Conservation (phyloP, 768 basidiomycete species). For the Albatrellus ellisii region DNA sequence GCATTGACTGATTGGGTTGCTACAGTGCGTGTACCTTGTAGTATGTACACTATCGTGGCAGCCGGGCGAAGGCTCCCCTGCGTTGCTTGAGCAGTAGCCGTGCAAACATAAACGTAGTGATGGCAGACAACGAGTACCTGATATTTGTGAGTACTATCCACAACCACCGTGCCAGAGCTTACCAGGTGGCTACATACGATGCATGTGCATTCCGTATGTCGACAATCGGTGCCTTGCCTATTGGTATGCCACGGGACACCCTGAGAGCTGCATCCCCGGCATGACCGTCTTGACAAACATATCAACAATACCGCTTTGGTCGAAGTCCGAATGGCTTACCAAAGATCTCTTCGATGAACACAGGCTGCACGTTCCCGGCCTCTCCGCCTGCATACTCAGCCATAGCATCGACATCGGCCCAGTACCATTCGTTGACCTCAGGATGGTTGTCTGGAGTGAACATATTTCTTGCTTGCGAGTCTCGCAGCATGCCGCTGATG, state of each 20-base stretch:
- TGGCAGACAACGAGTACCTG: slow-evolving; percentile 83
- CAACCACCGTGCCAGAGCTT: slow-evolving; percentile 11
- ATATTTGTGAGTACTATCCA: background rate
- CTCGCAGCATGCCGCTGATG: slow-evolving; percentile 79
- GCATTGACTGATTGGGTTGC: too few species aligned
- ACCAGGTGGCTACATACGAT: slow-evolving; percentile 96
- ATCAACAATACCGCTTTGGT: background rate
- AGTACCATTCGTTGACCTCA: slow-evolving; percentile 77
- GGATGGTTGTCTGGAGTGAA: slow-evolving; percentile 90
- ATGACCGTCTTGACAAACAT: slow-evolving; percentile 56
- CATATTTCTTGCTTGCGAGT: slow-evolving; percentile 52
- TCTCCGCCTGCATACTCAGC: slow-evolving; percentile 66
- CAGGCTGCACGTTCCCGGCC: slow-evolving; percentile 63
- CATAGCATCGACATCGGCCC: slow-evolving; percentile 78
- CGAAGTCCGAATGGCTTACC: slow-evolving; percentile 33
- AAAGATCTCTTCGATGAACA: slow-evolving; percentile 85
- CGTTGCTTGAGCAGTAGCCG: slow-evolving; percentile 51
- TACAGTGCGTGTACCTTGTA: too few species aligned
- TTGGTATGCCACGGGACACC: slow-evolving; percentile 61
- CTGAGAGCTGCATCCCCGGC: slow-evolving; percentile 54
- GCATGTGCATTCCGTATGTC: slow-evolving; percentile 90
- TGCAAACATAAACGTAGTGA: slow-evolving; percentile 76
- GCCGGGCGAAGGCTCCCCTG: slow-evolving; percentile 27
- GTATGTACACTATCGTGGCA: slow-evolving; percentile 51
- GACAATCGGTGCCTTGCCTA: slow-evolving; percentile 72